Evolutionary conservation across 306 rosid genomes (phyloP), one percentile per base, ranked within the genome.

Genomic region (Quercus cerris): DNA sequence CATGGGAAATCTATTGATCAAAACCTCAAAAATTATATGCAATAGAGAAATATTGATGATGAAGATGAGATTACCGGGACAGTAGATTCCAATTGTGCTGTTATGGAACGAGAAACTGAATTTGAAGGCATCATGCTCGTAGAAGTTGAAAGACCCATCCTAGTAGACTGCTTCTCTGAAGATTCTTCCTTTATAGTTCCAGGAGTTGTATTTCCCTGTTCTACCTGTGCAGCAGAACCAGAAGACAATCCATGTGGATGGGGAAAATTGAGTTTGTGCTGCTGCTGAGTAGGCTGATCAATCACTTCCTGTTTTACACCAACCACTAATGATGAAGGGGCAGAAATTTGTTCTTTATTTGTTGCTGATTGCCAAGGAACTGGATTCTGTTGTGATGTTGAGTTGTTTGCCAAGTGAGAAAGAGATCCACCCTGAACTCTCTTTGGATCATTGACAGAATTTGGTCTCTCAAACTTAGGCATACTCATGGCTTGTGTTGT

Each of bases 261-360:
- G 69, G 93, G 73, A 44, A 84, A 74, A 70, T 79, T 82, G 61
- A 84, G 82, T 84, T 88, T 94, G 61, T 84, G 90, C 76, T 88
- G 93, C 86, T 85, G 93, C 90, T 92, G 97, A 51, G 85, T 73
- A 84, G 85, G 83, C 81, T 86, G 90, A 75, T 91, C 94, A 77
- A 52, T 51, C 6, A 86, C 90, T 84, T 94, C 97, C 83, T 88
- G 91, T 82, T 91, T 91, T 22, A 88, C 87, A 81, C 84, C 89
- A 68, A 84, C 56, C 77, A 62, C 80, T 51, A 93, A 88, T 74
- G 93, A 82, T 76, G 83, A 79, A 25, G 77, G 62, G 74, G 91
- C 85, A 1, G 82, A 67, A 83, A 20, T 88, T 66, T 90, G 94
- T 77, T 94, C 98, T 79, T 85, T 89, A 77, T 83, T 87, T 52